Conservation (phyloP, 2,329 filamentous ascomycete species). For the Seiridium cupressi region DNA sequence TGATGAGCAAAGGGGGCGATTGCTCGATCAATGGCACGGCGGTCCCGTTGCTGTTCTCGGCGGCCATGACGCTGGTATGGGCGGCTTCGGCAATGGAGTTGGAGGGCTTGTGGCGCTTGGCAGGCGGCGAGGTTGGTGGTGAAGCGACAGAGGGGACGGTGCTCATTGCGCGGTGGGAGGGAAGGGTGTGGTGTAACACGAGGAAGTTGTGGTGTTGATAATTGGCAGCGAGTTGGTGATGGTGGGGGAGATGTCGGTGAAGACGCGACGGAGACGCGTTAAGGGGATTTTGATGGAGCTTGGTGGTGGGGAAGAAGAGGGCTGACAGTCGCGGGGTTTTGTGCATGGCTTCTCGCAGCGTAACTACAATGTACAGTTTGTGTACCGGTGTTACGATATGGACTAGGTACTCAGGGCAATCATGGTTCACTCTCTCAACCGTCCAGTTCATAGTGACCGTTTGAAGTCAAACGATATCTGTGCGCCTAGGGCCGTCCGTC, state of each 20-base stretch:
- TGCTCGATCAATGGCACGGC: slow-evolving; percentile 33
- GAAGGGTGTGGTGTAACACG: not conserved
- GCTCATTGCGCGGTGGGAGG: slow-evolving; percentile 4
- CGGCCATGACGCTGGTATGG: slow-evolving; percentile 8
- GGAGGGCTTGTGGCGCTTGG: slow-evolving; percentile 75
- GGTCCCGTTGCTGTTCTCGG: slow-evolving; percentile 16
- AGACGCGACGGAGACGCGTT: slow-evolving; percentile 9
- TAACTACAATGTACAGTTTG: too few species aligned
- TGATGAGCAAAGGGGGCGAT: slow-evolving; percentile 71
- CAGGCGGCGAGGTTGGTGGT: slow-evolving; percentile 69
- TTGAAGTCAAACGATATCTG: too few species aligned
- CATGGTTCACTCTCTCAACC: not conserved
- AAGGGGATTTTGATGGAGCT: not conserved
- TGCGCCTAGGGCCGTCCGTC: too few species aligned
- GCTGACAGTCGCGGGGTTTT: not conserved
- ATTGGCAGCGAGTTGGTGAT: not conserved
- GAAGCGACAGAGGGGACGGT: slow-evolving; percentile 36
- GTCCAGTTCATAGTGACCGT: too few species aligned
- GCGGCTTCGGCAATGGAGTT: slow-evolving; percentile 30
- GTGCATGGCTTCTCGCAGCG: not conserved
- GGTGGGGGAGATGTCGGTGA: not conserved
- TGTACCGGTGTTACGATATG: too few species aligned
- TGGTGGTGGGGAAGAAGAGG: not conserved
- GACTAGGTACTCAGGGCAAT: not conserved
- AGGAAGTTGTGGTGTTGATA: not conserved